Percentiles rank a stretch among this genome's conserved stretches.
phyloP scores from a whole-genome alignment of 2,329 filamentous ascomycete genomes.

The Stylonectria norvegica region DNA sequence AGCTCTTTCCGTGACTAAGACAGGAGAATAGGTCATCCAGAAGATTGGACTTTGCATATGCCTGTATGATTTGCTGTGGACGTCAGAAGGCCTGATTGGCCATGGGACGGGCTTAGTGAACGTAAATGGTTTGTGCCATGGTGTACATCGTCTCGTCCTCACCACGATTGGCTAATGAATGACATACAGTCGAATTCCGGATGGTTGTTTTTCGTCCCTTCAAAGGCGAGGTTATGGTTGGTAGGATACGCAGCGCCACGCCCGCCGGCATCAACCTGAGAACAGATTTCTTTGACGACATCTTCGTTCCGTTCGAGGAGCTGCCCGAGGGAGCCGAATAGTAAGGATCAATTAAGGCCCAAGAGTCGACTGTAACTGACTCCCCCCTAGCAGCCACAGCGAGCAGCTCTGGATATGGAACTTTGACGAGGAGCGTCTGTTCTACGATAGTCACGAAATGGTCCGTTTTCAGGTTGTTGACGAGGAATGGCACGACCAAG shows the following conservation, averaged over 20 bases:
- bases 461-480: conserved; percentile 82
- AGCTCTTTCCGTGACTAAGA: background rate
- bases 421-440: conserved; percentile 69
- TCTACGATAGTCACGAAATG: conserved; percentile 85
- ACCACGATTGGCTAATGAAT: too few relatives aligned
- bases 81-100: conserved; percentile 90
- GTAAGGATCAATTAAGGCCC: conserved; percentile 45
- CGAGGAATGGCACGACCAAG: conserved; percentile 89
- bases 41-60: conserved; percentile 92
- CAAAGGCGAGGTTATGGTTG: conserved; percentile 87
- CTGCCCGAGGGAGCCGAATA: conserved; percentile 75
- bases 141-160: too few relatives aligned
- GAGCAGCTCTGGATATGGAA: conserved; percentile 86
- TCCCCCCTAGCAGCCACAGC: conserved; percentile 57
- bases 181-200: conserved; percentile 74
- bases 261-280: conserved; percentile 72
- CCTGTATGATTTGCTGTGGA: conserved; percentile 84
- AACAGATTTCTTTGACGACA: conserved; percentile 92
- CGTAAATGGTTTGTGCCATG: conserved; percentile 72
- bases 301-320: conserved; percentile 72
- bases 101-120: conserved; percentile 91
- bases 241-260: conserved; percentile 73
- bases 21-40: conserved; percentile 66
- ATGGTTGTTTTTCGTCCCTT: conserved; percentile 93
- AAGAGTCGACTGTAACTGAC: conserved; percentile 8